Evolutionary conservation across 2,329 filamentous ascomycete genomes (phyloP).

Genomic region (Diaporthe sp.): DNA sequence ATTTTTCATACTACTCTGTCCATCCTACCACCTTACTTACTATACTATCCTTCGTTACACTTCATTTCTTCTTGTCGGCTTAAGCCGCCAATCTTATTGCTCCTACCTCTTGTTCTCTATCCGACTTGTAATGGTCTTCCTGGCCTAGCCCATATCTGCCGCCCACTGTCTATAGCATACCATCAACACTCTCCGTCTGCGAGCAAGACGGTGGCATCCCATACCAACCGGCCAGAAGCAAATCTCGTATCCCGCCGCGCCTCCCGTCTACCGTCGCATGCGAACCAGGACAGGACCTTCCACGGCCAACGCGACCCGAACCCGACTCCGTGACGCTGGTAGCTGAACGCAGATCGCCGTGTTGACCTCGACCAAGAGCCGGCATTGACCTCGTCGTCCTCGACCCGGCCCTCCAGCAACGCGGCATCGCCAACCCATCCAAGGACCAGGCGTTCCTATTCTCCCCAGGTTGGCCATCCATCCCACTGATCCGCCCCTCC

Average conservation of each 20-base stretch:
- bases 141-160: slow-evolving; percentile 28
- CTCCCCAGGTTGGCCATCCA: not conserved
- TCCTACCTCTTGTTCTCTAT: slow-evolving; percentile 35
- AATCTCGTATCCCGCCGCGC: slow-evolving; percentile 3
- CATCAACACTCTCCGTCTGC: not conserved
- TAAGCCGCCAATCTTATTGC: slow-evolving; percentile 36
- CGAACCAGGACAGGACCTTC: slow-evolving; percentile 26
- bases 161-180: slow-evolving; percentile 31
- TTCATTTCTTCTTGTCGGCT: slow-evolving; percentile 28
- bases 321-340: slow-evolving; percentile 23
- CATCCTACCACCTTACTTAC: slow-evolving; percentile 37
- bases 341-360: slow-evolving; percentile 22
- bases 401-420: slow-evolving; percentile 10
- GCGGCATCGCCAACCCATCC: not conserved
- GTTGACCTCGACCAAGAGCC: slow-evolving; percentile 1
- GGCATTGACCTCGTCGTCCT: slow-evolving; percentile 27
- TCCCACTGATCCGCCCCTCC: not conserved
- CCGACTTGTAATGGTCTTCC: slow-evolving; percentile 33
- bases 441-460: not conserved
- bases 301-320: slow-evolving; percentile 4
- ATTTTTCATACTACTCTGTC: slow-evolving; percentile 36
- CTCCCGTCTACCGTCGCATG: slow-evolving; percentile 7
- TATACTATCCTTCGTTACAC: slow-evolving; percentile 27
- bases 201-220: slow-evolving; percentile 23
- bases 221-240: slow-evolving; percentile 10